These are phyloP conservation scores for Calonectria pauciramosa DNA, from an alignment of 2,329 filamentous ascomycete species.

Conservation along the genomic window DNA sequence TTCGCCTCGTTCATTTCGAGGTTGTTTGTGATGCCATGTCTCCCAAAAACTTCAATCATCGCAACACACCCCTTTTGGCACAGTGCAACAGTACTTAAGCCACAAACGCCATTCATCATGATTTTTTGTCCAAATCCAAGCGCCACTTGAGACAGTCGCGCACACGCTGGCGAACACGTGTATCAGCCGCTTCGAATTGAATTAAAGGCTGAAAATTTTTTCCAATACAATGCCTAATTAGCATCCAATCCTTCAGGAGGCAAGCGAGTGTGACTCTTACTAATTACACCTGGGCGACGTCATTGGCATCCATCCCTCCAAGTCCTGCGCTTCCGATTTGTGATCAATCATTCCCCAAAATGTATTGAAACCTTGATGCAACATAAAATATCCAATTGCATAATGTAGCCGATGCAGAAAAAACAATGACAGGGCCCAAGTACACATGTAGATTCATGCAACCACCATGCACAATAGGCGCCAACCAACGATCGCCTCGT, in stretches of 20 bases:
- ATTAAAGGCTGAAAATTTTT: background rate
- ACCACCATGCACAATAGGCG: background rate
- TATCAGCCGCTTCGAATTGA: background rate
- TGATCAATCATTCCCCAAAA: background rate
- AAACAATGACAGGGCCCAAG: background rate
- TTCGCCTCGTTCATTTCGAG: background rate
- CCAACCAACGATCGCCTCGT: background rate
- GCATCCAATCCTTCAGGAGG: background rate
- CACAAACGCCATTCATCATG: background rate
- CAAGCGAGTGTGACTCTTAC: constrained; percentile 8
- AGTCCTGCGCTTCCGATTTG: constrained; percentile 5
- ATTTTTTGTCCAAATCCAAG: constrained; percentile 1
- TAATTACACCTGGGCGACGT: background rate
- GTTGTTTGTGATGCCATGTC: no score
- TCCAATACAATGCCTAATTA: background rate
- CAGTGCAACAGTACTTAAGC: background rate
- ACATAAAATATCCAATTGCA: background rate
- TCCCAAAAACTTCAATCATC: background rate
- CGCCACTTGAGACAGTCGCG: background rate
- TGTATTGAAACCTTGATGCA: background rate
- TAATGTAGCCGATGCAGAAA: background rate
- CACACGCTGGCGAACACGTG: background rate
- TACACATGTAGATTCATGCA: background rate
- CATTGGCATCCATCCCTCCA: background rate
- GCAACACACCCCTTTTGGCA: background rate